A percentile compares a stretch with the other conserved stretches of the same genome.
These are phyloP conservation scores for Beauveria rudraprayagi DNA, from an alignment of 2,329 filamentous ascomycete genomes.

Conservation along the genomic window DNA sequence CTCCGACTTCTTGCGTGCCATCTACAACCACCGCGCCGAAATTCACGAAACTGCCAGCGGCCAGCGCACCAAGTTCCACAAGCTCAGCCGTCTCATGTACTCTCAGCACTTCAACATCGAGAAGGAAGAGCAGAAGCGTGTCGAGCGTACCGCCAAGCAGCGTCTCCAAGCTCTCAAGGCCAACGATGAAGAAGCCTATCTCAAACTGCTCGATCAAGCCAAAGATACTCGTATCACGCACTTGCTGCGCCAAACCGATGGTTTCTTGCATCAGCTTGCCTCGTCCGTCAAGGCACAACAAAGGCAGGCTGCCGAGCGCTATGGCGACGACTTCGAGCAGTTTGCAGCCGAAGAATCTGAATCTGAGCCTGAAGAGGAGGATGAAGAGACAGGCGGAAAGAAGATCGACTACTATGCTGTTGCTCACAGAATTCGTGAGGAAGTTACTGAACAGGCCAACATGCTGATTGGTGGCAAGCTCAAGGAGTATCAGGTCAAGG, in stretches of 20 bases:
- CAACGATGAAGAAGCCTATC: slow-evolving; percentile 97
- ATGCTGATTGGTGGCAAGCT: slow-evolving; percentile 87
- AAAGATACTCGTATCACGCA: slow-evolving; percentile 99
- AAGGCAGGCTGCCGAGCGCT: slow-evolving; percentile 69
- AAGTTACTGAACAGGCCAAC: slow-evolving; percentile 70
- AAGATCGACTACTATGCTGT: slow-evolving; percentile 99
- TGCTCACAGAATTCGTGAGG: slow-evolving; percentile 90
- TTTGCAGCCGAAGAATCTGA: slow-evolving; percentile 52
- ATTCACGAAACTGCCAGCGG: slow-evolving; percentile 59
- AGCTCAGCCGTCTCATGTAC: slow-evolving; percentile 83
- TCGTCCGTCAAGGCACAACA: slow-evolving; percentile 93
- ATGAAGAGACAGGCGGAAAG: slow-evolving; percentile 57
- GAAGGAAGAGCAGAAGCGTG: slow-evolving; percentile 97
- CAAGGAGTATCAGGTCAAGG: slow-evolving; percentile 98
- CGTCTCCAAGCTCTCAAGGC: slow-evolving; percentile 98
- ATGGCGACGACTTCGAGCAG: slow-evolving; percentile 54
- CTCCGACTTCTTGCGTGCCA: slow-evolving; percentile 79
- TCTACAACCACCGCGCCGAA: slow-evolving; percentile 73
- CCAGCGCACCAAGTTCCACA: slow-evolving; percentile 69
- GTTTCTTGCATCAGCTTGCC: slow-evolving; percentile 92
- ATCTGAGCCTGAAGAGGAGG: slow-evolving; percentile 59
- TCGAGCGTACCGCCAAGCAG: slow-evolving; percentile 96
- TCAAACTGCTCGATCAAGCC: slow-evolving; percentile 94
- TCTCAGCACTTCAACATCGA: slow-evolving; percentile 91
- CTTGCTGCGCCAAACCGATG: slow-evolving; percentile 91